Evolutionary conservation across 106 monocot species (phyloP), one percentile per base, ranked within the genome.

Genomic region (Iris macrosiphon): DNA sequence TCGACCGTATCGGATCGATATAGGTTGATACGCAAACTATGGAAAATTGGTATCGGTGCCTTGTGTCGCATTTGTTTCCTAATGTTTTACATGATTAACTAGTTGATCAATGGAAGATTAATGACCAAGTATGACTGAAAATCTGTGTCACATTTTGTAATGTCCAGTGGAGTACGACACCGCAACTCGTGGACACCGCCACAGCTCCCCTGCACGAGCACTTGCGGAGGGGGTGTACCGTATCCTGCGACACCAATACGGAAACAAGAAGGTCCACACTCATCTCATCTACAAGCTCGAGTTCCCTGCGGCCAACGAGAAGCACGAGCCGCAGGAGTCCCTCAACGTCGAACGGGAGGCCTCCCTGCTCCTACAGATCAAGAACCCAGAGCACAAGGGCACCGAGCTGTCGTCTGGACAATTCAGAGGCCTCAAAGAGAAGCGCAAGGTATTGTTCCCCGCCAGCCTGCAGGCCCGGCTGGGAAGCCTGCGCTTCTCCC

Each of bases 211-310:
- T 3, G 90, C 85, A 34, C 71, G 81, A 31, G 85, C 85, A 1
- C 65, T 85, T 16, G 81, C 52, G 1, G 85, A 91, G 52, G 90
- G 85, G 4, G 69, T 85, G n/a, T 91, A 91, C 63, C 64, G 78
- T 57, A 78, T 91, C 52, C 53, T 91, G 10, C 31, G 65, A 50
- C 90, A 91, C 72, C 63, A 77, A 34, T 44, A 49, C 0, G 64
- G 66, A 0, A 34, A 21, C 24, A 29, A 62, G 24, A 38, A 40
- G 21, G 37, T 39, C 8, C 85, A 91, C 65, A 78, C 90, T 31
- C 81, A 91, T 68, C 78, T 91, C 45, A 42, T 91, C 39, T 91
- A 91, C 78, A 91, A 75, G 68, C 81, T 91, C 3, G 78, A 85
- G 33, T 57, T 78, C 28, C 87, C 77, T 3, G 46, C 48, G 2